A percentile compares a stretch with the other conserved stretches of the same genome.
Evolutionary conservation across 176 grass and related monocot species (phyloP).

Genomic region (Musa schizocarpa): DNA sequence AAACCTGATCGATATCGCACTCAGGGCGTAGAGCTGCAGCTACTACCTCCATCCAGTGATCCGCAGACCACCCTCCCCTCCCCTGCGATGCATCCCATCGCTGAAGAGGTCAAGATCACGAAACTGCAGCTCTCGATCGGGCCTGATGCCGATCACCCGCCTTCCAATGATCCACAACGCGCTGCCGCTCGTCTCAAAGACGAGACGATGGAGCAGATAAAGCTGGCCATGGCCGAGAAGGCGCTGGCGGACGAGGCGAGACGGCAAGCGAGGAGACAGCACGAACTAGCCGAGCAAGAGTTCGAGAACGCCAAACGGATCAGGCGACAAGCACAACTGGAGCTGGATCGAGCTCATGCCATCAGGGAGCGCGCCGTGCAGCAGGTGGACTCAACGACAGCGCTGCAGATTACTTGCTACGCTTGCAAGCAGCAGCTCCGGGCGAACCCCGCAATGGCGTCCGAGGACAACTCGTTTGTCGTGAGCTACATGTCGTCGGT

Average conservation of each 20-base stretch:
- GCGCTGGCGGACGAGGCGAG: conserved; percentile 19
- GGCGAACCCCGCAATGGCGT: background rate
- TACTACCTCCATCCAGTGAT: background rate
- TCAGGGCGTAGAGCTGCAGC: conserved; percentile 14
- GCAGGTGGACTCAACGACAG: conserved; percentile 11
- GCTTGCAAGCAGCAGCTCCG: conserved; percentile 19
- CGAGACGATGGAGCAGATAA: conserved; percentile 12
- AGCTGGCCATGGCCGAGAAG: conserved; percentile 6
- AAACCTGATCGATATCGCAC: background rate
- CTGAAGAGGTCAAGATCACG: conserved; percentile 4
- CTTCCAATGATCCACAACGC: background rate
- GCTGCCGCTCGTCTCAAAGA: background rate
- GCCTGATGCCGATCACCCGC: background rate
- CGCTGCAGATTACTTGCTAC: conserved; percentile 20
- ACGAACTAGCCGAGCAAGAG: conserved; percentile 24
- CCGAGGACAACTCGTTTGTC: conserved; percentile 8
- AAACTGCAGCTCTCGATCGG: conserved; percentile 23
- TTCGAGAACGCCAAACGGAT: conserved; percentile 20
- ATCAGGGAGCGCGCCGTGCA: conserved; percentile 19
- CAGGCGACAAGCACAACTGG: conserved; percentile 15
- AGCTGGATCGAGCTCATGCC: conserved; percentile 17
- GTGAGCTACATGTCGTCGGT: conserved; percentile 27
- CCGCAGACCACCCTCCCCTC: background rate
- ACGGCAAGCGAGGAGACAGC: conserved; percentile 19
- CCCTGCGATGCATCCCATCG: background rate